Evolutionary conservation across 768 basidiomycete species (phyloP).

Genomic region (Boletus rex-veris): DNA sequence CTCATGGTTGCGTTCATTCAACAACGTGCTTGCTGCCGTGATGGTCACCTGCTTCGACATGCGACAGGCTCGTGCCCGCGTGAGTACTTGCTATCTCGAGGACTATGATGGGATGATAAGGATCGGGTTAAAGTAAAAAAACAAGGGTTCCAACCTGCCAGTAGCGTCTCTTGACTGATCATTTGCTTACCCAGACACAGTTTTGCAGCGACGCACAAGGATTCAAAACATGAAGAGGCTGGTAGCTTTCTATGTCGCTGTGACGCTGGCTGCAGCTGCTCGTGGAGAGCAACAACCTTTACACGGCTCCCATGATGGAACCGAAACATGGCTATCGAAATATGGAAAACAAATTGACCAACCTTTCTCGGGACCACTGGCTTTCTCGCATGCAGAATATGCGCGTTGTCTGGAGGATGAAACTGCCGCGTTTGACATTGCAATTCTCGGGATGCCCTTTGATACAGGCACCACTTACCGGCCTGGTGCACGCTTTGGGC

Average conservation of each 20-base stretch:
- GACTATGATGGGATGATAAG: background rate
- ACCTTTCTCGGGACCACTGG: conserved; percentile 72
- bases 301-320: background rate
- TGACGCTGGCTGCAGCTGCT: background rate
- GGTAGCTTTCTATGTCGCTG: background rate
- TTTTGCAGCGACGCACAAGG: too few relatives aligned
- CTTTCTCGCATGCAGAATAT: conserved; percentile 83
- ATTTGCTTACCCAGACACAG: too few relatives aligned
- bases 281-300: conserved; percentile 17
- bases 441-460: conserved; percentile 77
- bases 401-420: conserved; percentile 23
- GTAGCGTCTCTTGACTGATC: too few relatives aligned
- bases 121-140: background rate
- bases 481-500: conserved; percentile 81
- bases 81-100: background rate
- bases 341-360: conserved; percentile 76
- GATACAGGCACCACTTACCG: conserved; percentile 59
- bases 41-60: background rate
- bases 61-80: too few relatives aligned
- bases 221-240: conserved; percentile 10
- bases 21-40: background rate
- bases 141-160: too few relatives aligned
- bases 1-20: background rate
- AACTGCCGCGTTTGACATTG: conserved; percentile 47
- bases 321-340: conserved; percentile 60